Base-by-base conservation (phyloP, 345 rosid genomes). In the Eucalyptus urophylla region DNA sequence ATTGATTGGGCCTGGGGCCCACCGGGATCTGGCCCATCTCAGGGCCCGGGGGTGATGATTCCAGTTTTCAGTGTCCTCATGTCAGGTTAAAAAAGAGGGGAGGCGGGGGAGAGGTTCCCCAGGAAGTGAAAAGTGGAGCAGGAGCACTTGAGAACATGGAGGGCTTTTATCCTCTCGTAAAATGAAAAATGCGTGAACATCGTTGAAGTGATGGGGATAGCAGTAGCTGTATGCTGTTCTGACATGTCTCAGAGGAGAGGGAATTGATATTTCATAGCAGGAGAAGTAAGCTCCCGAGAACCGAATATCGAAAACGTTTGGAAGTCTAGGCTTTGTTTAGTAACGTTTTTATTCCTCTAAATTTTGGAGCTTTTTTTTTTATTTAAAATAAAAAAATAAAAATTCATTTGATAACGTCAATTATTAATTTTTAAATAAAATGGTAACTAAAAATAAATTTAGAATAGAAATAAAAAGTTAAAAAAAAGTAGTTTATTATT, bases 391-490 rank as follows among this genome's bases (percentile, higher is more conserved):
- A 53, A 19, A 51, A 51, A 5, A 51, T 15, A 15, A 51, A 51
- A 51, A 51, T 6, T 3, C 1, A 51, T 17, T 51, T 6, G 0
- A 19, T 53, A 53, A 53, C 4, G 0, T 53, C 0, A 53, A 17
- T 51, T 3, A 19, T 3, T 49, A 16, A 16, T 53, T 3, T 3
- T 17, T 51, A 3, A 53, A 51, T 51, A 7, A 53, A 53, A 51
- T 7, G 8, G 0, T 1, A 53, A 53, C 4, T 0, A 0, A 0
- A 53, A 53, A 53, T 51, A 7, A 0, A 19, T 19, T 53, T 53
- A 1, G 0, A 19, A 19, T 0, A 19, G 0, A 53, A 53, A 19
- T 3, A 8, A 53, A 19, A 53, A 7, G 4, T 6, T 6, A 16
- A 17, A 51, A 53, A 50, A 15, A 15, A 4, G 0, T 14, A 14